A percentile compares a stretch with the other conserved stretches of the same genome.
Evolutionary conservation across 805 yeast genomes (phyloP).

Genomic region (Yarrowia sp.): DNA sequence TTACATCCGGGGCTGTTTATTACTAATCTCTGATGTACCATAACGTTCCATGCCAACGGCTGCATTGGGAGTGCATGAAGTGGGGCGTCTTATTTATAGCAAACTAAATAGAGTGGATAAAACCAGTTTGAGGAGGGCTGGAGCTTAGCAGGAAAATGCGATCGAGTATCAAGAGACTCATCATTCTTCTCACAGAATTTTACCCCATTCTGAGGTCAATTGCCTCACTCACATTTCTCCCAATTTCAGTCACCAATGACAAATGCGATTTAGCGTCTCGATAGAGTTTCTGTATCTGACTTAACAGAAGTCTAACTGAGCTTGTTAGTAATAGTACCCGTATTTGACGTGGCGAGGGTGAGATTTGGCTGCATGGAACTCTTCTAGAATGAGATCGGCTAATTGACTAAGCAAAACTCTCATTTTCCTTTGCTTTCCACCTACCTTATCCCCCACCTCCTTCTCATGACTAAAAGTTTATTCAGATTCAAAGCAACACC

Average conservation of each 20-base stretch:
- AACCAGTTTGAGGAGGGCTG: too few relatives aligned
- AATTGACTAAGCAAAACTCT: too few relatives aligned
- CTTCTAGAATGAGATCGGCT: too few relatives aligned
- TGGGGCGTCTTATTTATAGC: conserved; percentile 20
- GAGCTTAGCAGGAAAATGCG: not conserved
- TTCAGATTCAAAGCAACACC: conserved; percentile 17
- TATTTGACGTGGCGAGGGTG: too few relatives aligned
- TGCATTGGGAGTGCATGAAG: conserved; percentile 7
- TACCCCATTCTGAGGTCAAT: not conserved
- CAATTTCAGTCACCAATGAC: conserved; percentile 8
- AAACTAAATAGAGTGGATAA: not conserved
- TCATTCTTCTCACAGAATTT: not conserved
- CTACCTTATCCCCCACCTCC: not conserved
- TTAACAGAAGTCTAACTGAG: conserved; percentile 13
- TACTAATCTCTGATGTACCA: not conserved
- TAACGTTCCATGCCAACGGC: conserved; percentile 12
- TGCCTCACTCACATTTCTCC: not conserved
- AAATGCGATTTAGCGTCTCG: conserved; percentile 14
- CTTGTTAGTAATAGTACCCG: not conserved
- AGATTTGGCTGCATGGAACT: not conserved
- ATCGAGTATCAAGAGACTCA: not conserved
- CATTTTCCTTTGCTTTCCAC: not conserved
- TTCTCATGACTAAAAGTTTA: conserved; percentile 11
- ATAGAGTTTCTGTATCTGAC: conserved; percentile 1
- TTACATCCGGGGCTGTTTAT: not conserved